A percentile compares a stretch with the other conserved stretches of the same genome.
phyloP scores from a whole-genome alignment of 176 grass and related monocot species.

The barley (Hordeum vulgare) region DNA sequence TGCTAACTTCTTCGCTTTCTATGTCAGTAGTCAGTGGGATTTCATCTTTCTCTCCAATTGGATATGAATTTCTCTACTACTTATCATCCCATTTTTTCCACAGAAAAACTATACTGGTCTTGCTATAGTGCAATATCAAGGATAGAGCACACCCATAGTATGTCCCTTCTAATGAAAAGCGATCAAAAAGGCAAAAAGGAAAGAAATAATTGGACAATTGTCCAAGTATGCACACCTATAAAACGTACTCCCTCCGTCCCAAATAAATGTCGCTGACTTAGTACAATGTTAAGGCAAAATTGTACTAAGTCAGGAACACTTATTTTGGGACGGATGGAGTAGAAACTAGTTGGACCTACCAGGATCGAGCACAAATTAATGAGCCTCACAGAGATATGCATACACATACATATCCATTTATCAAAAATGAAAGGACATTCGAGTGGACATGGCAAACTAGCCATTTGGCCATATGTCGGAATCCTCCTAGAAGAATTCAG shows the following conservation, averaged over 20 bases:
- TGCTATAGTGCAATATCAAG: background rate
- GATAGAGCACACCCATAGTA: background rate
- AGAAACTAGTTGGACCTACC: no score
- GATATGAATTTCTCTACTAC: background rate
- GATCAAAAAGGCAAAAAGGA: background rate
- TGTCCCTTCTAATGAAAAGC: background rate
- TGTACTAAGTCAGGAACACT: no score
- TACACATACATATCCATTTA: no score
- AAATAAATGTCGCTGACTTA: no score
- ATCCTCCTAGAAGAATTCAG: no score
- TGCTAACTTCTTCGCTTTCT: background rate
- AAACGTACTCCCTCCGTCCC: background rate
- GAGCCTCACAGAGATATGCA: no score
- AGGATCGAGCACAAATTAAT: no score
- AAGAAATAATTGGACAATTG: background rate
- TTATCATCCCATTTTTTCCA: background rate
- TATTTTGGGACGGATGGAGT: no score
- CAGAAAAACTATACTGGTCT: background rate
- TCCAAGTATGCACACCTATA: background rate
- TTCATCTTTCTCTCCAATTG: background rate
- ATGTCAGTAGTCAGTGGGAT: accelerated
- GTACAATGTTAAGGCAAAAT: no score
- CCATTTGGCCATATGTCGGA: no score
- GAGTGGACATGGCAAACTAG: no score
- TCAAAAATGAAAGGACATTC: no score